A percentile compares a stretch with the other conserved stretches of the same genome.
phyloP scores from a whole-genome alignment of 352 stramenopile genomes.

The Globisporangium nunn region DNA sequence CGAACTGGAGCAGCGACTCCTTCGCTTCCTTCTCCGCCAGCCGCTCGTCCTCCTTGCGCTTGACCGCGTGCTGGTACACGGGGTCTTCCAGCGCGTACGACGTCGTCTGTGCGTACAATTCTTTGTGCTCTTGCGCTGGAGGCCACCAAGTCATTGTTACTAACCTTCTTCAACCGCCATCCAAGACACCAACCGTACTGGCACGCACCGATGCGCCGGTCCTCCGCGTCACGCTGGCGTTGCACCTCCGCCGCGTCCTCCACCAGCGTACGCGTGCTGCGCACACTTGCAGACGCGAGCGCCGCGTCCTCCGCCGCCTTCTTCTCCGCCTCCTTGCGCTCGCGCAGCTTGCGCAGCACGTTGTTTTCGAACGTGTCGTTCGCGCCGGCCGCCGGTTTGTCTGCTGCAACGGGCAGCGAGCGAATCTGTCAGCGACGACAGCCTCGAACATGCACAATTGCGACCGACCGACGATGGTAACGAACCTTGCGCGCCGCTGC shows the following conservation, averaged over 20 bases:
- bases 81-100: conserved; percentile 37
- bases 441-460: too few relatives aligned
- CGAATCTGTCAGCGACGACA: too few relatives aligned
- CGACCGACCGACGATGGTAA: background rate
- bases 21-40: conserved; percentile 18
- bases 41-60: conserved; percentile 36
- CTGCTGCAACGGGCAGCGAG: background rate
- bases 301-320: conserved; percentile 38
- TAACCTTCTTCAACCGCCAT: background rate
- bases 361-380: conserved; percentile 16
- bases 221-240: conserved; percentile 28
- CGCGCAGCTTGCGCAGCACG: conserved; percentile 26
- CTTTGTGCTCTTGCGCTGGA: conserved; percentile 22
- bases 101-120: conserved; percentile 30
- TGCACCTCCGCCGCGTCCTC: conserved; percentile 39
- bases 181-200: background rate
- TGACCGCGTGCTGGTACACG: conserved; percentile 40
- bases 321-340: conserved; percentile 29
- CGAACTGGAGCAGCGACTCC: conserved; percentile 20
- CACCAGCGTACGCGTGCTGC: conserved; percentile 42
- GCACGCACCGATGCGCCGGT: conserved; percentile 21
- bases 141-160: background rate
- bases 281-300: conserved; percentile 17
- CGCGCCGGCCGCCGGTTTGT: conserved; percentile 1
- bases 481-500: conserved; percentile 13